Evolutionary conservation across 768 basidiomycete genomes (phyloP).

Genomic region (Pisolithus sp.): DNA sequence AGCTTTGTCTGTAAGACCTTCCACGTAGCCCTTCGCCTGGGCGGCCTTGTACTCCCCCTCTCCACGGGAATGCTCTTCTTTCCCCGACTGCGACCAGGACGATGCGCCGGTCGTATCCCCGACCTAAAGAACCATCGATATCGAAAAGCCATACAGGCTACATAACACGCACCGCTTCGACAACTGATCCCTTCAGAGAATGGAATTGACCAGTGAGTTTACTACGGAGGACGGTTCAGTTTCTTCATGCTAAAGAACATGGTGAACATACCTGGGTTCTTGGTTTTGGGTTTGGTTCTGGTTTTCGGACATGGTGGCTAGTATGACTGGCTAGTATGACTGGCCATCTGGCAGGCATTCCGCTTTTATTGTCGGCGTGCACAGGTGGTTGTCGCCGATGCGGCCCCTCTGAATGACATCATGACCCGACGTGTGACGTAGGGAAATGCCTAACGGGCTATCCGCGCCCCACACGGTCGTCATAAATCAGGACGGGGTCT

Average conservation of each 20-base stretch:
- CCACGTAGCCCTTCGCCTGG: constrained; percentile 43
- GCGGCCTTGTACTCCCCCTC: constrained; percentile 42
- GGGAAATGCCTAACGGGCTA: too few species aligned
- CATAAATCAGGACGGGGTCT: too few species aligned
- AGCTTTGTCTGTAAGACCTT: constrained; percentile 40
- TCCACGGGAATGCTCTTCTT: constrained; percentile 45
- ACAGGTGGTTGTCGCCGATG: too few species aligned
- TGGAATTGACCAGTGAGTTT: constrained; percentile 32
- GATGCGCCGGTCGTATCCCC: constrained; percentile 40
- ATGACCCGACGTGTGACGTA: too few species aligned
- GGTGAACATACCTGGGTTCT: constrained; percentile 20
- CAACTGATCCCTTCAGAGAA: constrained; percentile 31
- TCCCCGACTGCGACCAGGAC: constrained; percentile 39
- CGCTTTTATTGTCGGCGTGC: too few species aligned
- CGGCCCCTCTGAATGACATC: too few species aligned
- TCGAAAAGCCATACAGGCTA: neutral
- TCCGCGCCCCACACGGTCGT: too few species aligned
- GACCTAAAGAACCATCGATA: constrained; percentile 14
- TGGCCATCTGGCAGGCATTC: too few species aligned
- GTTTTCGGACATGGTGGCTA: neutral
- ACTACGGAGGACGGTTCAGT: constrained; percentile 10
- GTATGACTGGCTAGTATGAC: too few species aligned
- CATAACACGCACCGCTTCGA: constrained; percentile 26
- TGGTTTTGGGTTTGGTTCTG: constrained; percentile 8
- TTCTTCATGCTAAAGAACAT: neutral